Evolutionary conservation across 1,139 yeast species (phyloP), one percentile per base, ranked within the genome.

Genomic region (Protomyces macrosporus): DNA sequence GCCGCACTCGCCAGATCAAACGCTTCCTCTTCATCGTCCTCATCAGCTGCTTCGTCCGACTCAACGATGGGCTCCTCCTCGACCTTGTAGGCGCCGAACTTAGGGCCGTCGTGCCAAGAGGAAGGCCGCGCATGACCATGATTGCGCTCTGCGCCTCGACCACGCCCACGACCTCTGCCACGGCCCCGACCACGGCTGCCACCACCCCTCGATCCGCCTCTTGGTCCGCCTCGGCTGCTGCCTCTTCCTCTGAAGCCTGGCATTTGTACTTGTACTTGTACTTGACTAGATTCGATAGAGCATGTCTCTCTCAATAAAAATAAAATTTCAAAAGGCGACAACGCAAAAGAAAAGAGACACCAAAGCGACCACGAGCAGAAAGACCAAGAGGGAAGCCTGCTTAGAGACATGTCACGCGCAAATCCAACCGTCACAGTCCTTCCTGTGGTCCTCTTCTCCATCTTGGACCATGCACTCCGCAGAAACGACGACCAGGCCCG

Each of bases 391-490:
- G 12, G 30, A 9, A n/a, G 23, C 23, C 23, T 23, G 23, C 23
- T 1, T 23, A 36, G 34, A 53, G 56, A 42, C 35, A 58, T 58
- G 62, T 51, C 56, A 7, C 62, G 62, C 34, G 34, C 37, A 32
- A 51, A 55, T n/a, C 62, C 62, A 30, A 52, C 52, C 45, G 53
- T 69, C 59, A 57, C 68, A 23, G 65, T 70, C 32, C 70, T 70
- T 45, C 71, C 72, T 16, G 70, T 70, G 62, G 72, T 70, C 4
- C 79, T 88, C 63, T 83, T 90, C 75, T 89, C 86, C 74, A 83
- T 90, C 67, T 75, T 84, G 65, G 86, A 84, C 71, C 81, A 84
- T 65, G 78, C 85, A 32, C 77, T 82, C 65, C 79, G 84, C 68
- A 75, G 75, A 58, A 73, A 75, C 60, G 74, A 74, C 40, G 78